Percentiles rank a stretch among this genome's conserved stretches.
Conservation (phyloP, 805 yeast genomes). For the Nakazawaea anatomiae region DNA sequence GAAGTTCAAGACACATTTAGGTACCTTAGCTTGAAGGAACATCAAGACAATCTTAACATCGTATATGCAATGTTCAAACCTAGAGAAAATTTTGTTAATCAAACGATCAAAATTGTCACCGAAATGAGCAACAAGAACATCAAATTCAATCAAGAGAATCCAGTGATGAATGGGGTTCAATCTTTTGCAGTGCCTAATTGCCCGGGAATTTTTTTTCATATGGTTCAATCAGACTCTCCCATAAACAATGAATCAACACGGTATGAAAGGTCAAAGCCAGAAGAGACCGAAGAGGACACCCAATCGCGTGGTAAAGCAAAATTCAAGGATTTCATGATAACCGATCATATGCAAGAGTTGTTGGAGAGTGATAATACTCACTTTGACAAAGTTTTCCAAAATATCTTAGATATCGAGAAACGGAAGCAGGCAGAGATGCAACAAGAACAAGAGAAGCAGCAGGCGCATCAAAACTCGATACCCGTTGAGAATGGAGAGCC, state of each 20-base stretch:
- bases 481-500: background rate
- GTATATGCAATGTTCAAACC: slow-evolving; percentile 1
- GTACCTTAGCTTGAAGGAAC: slow-evolving; percentile 1
- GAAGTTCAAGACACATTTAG: slow-evolving; percentile 3
- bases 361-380: background rate
- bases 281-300: background rate
- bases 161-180: background rate
- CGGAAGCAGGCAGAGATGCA: background rate
- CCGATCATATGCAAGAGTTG: background rate
- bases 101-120: background rate
- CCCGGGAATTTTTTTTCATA: slow-evolving; percentile 2
- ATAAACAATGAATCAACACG: background rate
- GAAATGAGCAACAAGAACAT: background rate
- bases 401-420: background rate
- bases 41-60: background rate
- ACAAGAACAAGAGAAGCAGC: background rate
- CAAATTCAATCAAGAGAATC: background rate
- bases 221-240: background rate
- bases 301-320: background rate
- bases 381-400: slow-evolving; percentile 1
- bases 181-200: background rate
- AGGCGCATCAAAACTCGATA: background rate
- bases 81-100: slow-evolving; percentile 1
- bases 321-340: slow-evolving; percentile 1
- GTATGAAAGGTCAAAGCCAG: background rate